Base-by-base conservation (phyloP, 805 yeast species). In the Sugiyamaella lignohabitans region DNA sequence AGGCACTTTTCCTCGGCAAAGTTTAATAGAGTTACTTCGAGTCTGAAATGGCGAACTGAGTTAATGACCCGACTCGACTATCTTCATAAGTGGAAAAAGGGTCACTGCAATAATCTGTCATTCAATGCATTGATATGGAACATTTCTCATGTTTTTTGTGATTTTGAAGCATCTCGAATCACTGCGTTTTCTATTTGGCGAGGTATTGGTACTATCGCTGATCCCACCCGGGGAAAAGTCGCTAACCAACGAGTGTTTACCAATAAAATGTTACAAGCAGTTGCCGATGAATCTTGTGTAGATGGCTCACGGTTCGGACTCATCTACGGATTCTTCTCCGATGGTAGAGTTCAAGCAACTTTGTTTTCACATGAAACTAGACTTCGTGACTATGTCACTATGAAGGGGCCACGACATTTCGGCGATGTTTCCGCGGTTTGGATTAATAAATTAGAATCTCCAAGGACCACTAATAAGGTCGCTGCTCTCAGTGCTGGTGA, bases 291-390 rank as follows among this genome's bases (percentile, higher is more conserved):
- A 5, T 38, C 52, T 8, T 35, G 48, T 16, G 45, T 54, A 6
- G 62, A 56, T 39, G 61, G 59, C 4, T 57, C 62, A 10, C 54
- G 63, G 39, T 61, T 60, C 37, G 66, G 63, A 4, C 43, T 62
- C 38, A 49, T 59, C 19, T 58, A 49, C 36, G 66, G 65, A 8
- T 49, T 56, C 42, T 40, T 39, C 16, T 8, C 11, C 14, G 50
- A 51, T 36, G 66, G 66, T 8, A 23, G 34, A 8, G 59, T 61
- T 5, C 38, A 50, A 5, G 55, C 56, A 5, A 39, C 50, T 10
- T 39, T 51, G 23, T 51, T 59, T 38, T 47, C 61, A 4, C 49
- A 56, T 14, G 61, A 57, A 27, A 55, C 60, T n/a, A 43, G 61
- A 5, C 53, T 60, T 5, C 46, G 58, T 14, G 60, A 55, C 41